These are phyloP conservation scores for Dactylis glomerata DNA, from an alignment of 176 grass and related monocot genomes.

Conservation along the genomic window DNA sequence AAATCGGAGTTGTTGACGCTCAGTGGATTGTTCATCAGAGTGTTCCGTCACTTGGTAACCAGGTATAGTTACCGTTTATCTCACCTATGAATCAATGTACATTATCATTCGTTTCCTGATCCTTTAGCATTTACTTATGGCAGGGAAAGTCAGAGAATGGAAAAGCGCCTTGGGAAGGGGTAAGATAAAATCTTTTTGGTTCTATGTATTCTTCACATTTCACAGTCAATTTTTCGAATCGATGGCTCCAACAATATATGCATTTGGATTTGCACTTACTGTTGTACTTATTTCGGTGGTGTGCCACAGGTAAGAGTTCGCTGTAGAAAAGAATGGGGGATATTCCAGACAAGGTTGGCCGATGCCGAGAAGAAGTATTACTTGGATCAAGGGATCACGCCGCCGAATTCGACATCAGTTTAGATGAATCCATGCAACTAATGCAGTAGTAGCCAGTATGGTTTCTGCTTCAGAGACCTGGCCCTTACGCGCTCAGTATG, in stretches of 20 bases:
- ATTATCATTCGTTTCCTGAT: background rate
- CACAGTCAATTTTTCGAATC: background rate
- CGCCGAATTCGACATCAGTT: conserved; percentile 48
- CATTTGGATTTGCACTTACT: background rate
- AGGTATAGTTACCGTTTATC: conserved; percentile 44
- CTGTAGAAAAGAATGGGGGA: conserved; percentile 87
- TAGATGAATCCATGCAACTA: conserved; percentile 23
- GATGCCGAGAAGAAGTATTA: conserved; percentile 87
- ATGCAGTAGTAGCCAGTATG: background rate
- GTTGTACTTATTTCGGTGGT: background rate
- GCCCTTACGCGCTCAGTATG: background rate
- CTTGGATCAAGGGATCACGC: conserved; percentile 57
- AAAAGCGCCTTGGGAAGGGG: conserved; percentile 93
- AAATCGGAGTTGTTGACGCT: conserved; percentile 96
- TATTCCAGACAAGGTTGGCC: conserved; percentile 71
- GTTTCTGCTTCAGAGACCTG: conserved; percentile 40
- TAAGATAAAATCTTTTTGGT: conserved; percentile 30
- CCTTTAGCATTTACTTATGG: background rate
- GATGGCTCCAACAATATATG: too few relatives aligned
- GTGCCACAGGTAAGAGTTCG: conserved; percentile 62
- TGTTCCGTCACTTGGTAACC: conserved; percentile 91
- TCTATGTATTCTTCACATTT: background rate
- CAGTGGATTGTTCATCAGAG: conserved; percentile 97
- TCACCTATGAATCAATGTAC: background rate
- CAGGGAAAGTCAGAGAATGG: conserved; percentile 77